Conservation (phyloP, 2,329 filamentous ascomycete species). For the Talaromyces amestolkiae region DNA sequence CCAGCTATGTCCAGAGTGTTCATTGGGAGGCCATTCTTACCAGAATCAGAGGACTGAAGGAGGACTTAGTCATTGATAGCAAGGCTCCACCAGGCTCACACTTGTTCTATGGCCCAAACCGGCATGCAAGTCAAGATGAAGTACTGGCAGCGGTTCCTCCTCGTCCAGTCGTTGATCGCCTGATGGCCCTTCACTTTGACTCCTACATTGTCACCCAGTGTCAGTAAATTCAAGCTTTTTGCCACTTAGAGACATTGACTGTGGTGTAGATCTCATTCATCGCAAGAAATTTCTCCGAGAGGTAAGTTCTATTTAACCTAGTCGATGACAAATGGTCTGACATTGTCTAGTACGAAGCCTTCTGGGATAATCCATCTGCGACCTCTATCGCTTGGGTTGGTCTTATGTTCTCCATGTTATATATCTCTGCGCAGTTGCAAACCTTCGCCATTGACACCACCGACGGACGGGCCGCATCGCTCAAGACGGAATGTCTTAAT, state of each 20-base stretch:
- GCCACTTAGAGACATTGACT: too few species aligned
- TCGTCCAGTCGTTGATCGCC: constrained; percentile 25
- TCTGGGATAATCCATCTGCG: constrained; percentile 42
- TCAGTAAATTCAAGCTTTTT: too few species aligned
- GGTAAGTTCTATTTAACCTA: constrained; percentile 20
- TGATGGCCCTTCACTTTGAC: too few species aligned
- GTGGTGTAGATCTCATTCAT: constrained; percentile 23
- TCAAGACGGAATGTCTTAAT: too few species aligned
- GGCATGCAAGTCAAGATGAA: constrained; percentile 21
- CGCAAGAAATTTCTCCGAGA: constrained; percentile 32
- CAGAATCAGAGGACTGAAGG: constrained; percentile 27
- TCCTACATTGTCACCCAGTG: too few species aligned
- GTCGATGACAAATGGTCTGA: not conserved
- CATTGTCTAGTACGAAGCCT: constrained; percentile 39
- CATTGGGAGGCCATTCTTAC: constrained; percentile 32
- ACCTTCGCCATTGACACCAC: too few species aligned
- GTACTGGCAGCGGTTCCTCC: constrained; percentile 27
- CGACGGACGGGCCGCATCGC: too few species aligned
- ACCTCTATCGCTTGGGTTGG: constrained; percentile 46
- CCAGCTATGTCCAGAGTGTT: constrained; percentile 26
- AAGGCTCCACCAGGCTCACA: constrained; percentile 6
- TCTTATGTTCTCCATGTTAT: constrained; percentile 39
- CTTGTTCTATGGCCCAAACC: not conserved
- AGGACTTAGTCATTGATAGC: constrained; percentile 21
- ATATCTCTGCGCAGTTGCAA: too few species aligned